These are phyloP conservation scores for Yamadazyma philogaea DNA, from an alignment of 805 yeast genomes.

Conservation along the genomic window DNA sequence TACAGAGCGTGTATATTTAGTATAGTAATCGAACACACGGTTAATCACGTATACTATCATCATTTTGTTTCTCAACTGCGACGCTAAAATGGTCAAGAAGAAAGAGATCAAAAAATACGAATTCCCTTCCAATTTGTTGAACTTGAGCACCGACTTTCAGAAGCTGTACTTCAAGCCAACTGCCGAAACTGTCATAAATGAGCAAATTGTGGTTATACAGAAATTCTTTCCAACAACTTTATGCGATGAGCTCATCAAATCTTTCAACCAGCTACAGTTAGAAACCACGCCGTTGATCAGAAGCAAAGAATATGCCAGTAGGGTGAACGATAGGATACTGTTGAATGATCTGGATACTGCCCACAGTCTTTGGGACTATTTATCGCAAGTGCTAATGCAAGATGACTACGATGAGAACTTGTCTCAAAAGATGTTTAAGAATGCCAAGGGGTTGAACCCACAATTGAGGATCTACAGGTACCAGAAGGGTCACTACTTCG, in stretches of 20 bases:
- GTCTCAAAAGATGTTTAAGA: conserved; percentile 25
- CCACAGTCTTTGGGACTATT: conserved; percentile 41
- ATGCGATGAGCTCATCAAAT: conserved; percentile 38
- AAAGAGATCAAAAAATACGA: conserved; percentile 4
- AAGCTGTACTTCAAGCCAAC: conserved; percentile 23
- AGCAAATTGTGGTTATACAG: conserved; percentile 40
- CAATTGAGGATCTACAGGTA: conserved; percentile 57
- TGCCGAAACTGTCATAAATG: conserved; percentile 23
- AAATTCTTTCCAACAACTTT: conserved; percentile 35
- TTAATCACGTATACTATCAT: too few species aligned
- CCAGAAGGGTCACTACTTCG: conserved; percentile 55
- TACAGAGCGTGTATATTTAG: not conserved
- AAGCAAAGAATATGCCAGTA: conserved; percentile 52
- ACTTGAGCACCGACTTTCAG: conserved; percentile 10
- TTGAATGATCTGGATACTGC: conserved; percentile 39
- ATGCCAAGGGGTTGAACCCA: conserved; percentile 51
- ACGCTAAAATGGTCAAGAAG: conserved; percentile 6
- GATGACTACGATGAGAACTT: conserved; percentile 27
- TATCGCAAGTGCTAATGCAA: conserved; percentile 27
- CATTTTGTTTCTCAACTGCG: too few species aligned
- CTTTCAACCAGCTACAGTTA: conserved; percentile 27
- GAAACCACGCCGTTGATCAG: conserved; percentile 50
- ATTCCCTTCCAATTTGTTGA: conserved; percentile 19
- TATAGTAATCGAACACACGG: too few species aligned
- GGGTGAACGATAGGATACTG: conserved; percentile 52